These are phyloP conservation scores for Solanum hybrid DNA, from an alignment of 305 asterid genomes.

Conservation along the genomic window DNA sequence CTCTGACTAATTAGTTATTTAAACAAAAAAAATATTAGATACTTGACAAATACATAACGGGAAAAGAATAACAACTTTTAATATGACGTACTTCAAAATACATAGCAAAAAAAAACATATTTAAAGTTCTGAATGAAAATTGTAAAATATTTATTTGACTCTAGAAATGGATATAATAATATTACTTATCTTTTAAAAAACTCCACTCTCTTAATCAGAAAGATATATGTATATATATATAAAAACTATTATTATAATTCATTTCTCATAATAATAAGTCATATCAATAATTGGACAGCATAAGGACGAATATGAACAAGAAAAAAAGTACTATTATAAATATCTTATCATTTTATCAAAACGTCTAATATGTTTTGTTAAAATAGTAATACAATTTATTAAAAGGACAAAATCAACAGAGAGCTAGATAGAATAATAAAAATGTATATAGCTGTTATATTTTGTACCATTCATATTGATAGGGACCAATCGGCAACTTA, in stretches of 20 bases:
- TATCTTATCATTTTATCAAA: neutral
- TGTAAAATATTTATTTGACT: neutral
- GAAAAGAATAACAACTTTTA: neutral
- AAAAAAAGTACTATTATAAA: neutral
- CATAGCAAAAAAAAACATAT: neutral
- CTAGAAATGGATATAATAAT: neutral
- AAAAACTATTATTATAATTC: neutral
- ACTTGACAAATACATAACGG: neutral
- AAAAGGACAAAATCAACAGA: neutral
- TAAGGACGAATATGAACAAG: neutral
- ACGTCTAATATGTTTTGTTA: neutral
- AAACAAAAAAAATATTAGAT: neutral
- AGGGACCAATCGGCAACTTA: conserved; percentile 7
- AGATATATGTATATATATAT: neutral
- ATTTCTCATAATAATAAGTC: neutral
- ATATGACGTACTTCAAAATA: neutral
- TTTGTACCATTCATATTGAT: neutral
- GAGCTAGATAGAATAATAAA: neutral
- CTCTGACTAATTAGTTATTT: neutral
- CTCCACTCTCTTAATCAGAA: neutral
- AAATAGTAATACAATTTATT: neutral
- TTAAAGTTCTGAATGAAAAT: neutral
- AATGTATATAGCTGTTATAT: neutral
- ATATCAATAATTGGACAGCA: neutral
- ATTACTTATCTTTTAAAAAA: neutral